Evolutionary conservation across 305 asterid species (phyloP).

Genomic region (Solanum aculeatissimum): DNA sequence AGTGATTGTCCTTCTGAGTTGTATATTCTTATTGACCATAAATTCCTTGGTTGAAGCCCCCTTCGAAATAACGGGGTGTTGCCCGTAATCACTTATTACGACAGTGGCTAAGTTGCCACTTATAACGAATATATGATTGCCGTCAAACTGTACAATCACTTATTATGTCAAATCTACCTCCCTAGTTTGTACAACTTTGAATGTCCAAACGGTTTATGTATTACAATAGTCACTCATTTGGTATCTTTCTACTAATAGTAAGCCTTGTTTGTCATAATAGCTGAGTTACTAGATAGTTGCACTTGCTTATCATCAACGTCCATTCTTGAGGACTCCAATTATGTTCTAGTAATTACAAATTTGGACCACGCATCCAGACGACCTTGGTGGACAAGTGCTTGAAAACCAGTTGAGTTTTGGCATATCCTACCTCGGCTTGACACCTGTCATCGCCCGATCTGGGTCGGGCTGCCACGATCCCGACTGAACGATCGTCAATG

Average conservation of each 20-base stretch:
- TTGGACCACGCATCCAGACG: too few relatives aligned
- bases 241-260: too few relatives aligned
- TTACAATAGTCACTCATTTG: too few relatives aligned
- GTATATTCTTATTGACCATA: neutral
- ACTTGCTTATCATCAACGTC: too few relatives aligned
- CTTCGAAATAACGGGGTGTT: neutral
- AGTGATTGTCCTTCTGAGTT: neutral
- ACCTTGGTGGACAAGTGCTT: too few relatives aligned
- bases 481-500: constrained; percentile 24
- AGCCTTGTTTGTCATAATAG: too few relatives aligned
- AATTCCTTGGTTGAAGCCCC: neutral
- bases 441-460: constrained; percentile 30
- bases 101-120: neutral
- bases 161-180: neutral
- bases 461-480: constrained; percentile 18
- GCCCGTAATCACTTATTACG: neutral
- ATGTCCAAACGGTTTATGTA: neutral
- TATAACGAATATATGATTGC: neutral
- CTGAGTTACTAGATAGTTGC: too few relatives aligned
- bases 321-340: too few relatives aligned
- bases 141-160: neutral
- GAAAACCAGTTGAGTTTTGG: too few relatives aligned
- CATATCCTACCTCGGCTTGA: constrained; percentile 33
- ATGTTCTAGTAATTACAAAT: too few relatives aligned
- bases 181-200: neutral